These are phyloP conservation scores for Colletotrichum falcatum DNA, from an alignment of 2,329 filamentous ascomycete species.

Conservation along the genomic window DNA sequence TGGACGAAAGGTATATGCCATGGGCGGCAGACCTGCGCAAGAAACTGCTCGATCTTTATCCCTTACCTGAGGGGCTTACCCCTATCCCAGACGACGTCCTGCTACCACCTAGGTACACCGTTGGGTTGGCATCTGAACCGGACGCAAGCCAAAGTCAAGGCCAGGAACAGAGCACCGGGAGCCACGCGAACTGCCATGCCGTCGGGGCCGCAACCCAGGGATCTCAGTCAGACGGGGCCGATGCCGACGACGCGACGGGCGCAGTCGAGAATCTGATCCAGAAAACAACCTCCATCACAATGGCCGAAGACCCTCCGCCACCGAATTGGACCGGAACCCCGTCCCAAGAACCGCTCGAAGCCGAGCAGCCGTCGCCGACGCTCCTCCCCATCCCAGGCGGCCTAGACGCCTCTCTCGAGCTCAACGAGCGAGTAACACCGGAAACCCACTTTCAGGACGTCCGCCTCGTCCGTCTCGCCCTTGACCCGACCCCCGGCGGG, in stretches of 20 bases:
- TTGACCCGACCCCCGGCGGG: slow-evolving; percentile 38
- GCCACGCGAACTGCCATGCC: background rate
- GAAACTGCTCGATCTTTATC: slow-evolving; percentile 74
- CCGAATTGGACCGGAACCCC: background rate
- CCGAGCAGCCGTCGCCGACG: slow-evolving; percentile 33
- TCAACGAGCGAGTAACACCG: slow-evolving; percentile 82
- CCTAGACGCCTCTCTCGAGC: slow-evolving; percentile 67
- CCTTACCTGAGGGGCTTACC: slow-evolving; percentile 73
- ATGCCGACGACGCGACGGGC: background rate
- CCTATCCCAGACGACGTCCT: slow-evolving; percentile 81
- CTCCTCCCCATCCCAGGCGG: slow-evolving; percentile 69
- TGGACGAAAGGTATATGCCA: slow-evolving; percentile 83
- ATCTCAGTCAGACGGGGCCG: background rate
- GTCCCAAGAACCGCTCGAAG: background rate
- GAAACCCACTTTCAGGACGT: slow-evolving; percentile 92
- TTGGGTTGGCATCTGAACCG: slow-evolving; percentile 53
- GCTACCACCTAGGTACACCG: slow-evolving; percentile 79
- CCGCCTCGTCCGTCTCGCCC: slow-evolving; percentile 65
- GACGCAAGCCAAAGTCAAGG: slow-evolving; percentile 41
- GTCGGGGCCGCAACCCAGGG: background rate
- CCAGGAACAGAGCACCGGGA: background rate
- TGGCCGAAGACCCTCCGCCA: background rate
- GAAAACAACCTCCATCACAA: slow-evolving; percentile 13
- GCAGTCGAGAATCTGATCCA: slow-evolving; percentile 7
- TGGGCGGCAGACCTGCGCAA: slow-evolving; percentile 79